Evolutionary conservation across 2,329 filamentous ascomycete genomes (phyloP).

Genomic region (Ramichloridium luteum): DNA sequence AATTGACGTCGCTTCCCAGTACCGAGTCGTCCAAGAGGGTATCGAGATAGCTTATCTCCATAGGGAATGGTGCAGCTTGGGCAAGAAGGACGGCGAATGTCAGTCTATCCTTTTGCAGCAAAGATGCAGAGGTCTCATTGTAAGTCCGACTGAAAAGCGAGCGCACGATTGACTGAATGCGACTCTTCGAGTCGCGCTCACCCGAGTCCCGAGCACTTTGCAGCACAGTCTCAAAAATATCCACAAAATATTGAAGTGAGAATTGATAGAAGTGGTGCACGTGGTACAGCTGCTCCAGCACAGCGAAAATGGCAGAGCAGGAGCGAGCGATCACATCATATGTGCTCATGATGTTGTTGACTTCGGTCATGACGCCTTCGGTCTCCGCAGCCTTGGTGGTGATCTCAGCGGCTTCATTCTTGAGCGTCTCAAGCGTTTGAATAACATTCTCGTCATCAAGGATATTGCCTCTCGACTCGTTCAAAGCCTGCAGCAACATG

Average conservation of each 20-base stretch:
- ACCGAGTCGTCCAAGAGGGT: conserved; percentile 67
- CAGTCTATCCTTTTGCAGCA: conserved; percentile 88
- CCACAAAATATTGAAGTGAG: conserved; percentile 92
- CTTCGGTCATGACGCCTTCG: conserved; percentile 94
- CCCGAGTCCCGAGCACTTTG: conserved; percentile 69
- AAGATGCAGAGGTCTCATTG: conserved; percentile 80
- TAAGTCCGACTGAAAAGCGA: conserved; percentile 87
- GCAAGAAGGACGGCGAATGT: conserved; percentile 90
- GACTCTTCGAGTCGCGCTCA: conserved; percentile 40
- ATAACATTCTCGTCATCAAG: conserved; percentile 97
- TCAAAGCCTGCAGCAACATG: conserved; percentile 82
- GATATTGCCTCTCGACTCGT: conserved; percentile 95
- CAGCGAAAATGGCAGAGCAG: conserved; percentile 93
- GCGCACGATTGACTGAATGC: conserved; percentile 80
- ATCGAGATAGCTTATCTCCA: conserved; percentile 85
- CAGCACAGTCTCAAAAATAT: conserved; percentile 91
- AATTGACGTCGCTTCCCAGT: conserved; percentile 67
- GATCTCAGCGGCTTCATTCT: conserved; percentile 94
- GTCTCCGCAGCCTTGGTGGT: conserved; percentile 93
- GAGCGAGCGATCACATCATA: conserved; percentile 89
- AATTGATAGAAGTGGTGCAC: conserved; percentile 99
- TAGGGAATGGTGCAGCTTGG: conserved; percentile 88
- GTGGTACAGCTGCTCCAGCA: conserved; percentile 92
- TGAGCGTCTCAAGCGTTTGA: conserved; percentile 90
- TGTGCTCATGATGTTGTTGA: conserved; percentile 87